phyloP scores from a whole-genome alignment of 257 asterid species.

The Nicotiana tomentosiformis region DNA sequence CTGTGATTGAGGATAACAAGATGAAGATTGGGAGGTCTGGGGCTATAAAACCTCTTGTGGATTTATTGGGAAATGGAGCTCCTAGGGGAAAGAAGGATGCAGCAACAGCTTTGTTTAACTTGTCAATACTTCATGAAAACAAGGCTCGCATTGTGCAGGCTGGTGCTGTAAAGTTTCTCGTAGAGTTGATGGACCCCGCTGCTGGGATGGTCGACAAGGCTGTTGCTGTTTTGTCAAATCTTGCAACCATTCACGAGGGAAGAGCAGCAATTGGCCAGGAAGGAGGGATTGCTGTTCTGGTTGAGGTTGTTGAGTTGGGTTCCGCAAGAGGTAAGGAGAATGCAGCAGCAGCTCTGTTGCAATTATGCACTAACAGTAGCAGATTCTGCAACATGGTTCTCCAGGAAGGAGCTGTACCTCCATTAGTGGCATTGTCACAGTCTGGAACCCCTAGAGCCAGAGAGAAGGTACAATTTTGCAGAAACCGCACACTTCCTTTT shows the following conservation, averaged over 20 bases:
- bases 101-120: conserved; percentile 33
- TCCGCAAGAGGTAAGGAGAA: conserved; percentile 40
- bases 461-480: conserved; percentile 23
- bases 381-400: conserved; percentile 34
- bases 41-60: conserved; percentile 30
- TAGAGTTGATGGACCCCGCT: conserved; percentile 39
- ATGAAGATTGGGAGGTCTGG: conserved; percentile 36
- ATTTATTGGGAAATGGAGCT: conserved; percentile 30
- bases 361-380: conserved; percentile 30
- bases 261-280: conserved; percentile 31
- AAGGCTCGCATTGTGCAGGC: conserved; percentile 34
- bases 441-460: conserved; percentile 42
- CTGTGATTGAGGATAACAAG: conserved; percentile 35
- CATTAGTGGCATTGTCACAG: conserved; percentile 34
- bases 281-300: conserved; percentile 29
- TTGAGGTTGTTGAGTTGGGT: conserved; percentile 39
- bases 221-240: conserved; percentile 37
- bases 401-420: conserved; percentile 39
- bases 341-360: conserved; percentile 38
- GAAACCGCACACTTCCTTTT: neutral
- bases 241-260: conserved; percentile 30
- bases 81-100: conserved; percentile 39
- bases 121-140: conserved; percentile 33
- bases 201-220: conserved; percentile 43
- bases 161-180: conserved; percentile 33